Evolutionary conservation across 1,284 basidiomycete genomes (phyloP).

Genomic region (Trichosporon asahii): DNA sequence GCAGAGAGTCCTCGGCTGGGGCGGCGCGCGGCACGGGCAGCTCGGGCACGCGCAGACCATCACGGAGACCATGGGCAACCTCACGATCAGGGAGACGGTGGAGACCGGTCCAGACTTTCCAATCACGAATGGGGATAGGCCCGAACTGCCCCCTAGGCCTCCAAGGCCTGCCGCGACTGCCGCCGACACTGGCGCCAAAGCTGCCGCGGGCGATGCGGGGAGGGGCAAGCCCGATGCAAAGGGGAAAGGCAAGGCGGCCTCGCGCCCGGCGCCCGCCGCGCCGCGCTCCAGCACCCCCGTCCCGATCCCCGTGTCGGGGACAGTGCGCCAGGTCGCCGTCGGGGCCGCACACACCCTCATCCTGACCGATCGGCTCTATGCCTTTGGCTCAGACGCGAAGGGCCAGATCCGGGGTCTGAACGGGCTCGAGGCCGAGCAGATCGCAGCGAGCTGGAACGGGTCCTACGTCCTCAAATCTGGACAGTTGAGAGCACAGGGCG

Average conservation of each 20-base stretch:
- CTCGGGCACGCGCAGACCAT: slow-evolving; percentile 22
- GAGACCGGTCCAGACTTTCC: not conserved
- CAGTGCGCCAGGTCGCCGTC: slow-evolving; percentile 53
- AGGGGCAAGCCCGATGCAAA: slow-evolving; percentile 14
- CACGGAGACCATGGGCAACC: not conserved
- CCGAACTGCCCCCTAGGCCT: not conserved
- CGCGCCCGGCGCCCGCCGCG: slow-evolving; percentile 8
- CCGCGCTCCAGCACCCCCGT: slow-evolving; percentile 25
- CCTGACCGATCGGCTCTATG: slow-evolving; percentile 56
- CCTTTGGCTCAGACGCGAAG: slow-evolving; percentile 67
- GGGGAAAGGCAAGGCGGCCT: slow-evolving; percentile 32
- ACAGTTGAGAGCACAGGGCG: slow-evolving; percentile 60
- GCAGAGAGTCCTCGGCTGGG: slow-evolving; percentile 68
- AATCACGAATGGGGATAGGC: not conserved
- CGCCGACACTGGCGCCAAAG: too few species aligned
- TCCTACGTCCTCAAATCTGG: slow-evolving; percentile 58
- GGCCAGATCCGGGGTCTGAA: slow-evolving; percentile 60
- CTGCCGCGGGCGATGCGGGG: too few species aligned
- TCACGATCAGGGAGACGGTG: not conserved
- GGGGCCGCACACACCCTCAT: slow-evolving; percentile 71
- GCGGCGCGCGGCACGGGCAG: slow-evolving; percentile 71
- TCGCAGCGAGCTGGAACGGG: slow-evolving; percentile 79
- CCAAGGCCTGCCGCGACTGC: too few species aligned
- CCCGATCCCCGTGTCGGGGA: slow-evolving; percentile 20
- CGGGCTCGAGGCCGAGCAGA: slow-evolving; percentile 26